A percentile compares a stretch with the other conserved stretches of the same genome.
These are phyloP conservation scores for Aspergillus affinis DNA, from an alignment of 495 filamentous ascomycete genomes.

Conservation along the genomic window DNA sequence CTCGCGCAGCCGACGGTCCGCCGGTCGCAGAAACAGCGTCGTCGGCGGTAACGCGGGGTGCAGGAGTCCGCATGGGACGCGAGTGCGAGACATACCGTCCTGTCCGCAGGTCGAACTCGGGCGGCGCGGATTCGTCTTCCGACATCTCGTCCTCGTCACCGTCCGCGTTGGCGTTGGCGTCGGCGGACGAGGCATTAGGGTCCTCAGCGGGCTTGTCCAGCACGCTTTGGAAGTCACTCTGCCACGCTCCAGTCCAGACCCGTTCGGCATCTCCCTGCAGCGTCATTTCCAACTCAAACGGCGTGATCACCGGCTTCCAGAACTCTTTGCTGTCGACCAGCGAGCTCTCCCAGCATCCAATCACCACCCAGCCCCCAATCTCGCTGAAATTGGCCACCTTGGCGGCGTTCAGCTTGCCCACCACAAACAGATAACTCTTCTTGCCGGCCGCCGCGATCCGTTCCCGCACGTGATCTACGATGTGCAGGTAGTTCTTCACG, in stretches of 20 bases:
- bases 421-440: constrained; percentile 94
- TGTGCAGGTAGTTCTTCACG: constrained; percentile 83
- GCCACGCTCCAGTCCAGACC: constrained; percentile 76
- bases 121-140: constrained; percentile 69
- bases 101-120: constrained; percentile 89
- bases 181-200: constrained; percentile 17
- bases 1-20: constrained; percentile 34
- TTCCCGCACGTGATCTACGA: constrained; percentile 67
- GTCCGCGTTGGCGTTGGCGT: constrained; percentile 26
- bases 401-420: constrained; percentile 92
- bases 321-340: constrained; percentile 83
- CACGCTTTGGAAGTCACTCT: constrained; percentile 67
- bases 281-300: constrained; percentile 81
- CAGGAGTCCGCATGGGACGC: constrained; percentile 67
- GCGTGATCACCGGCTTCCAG: constrained; percentile 84
- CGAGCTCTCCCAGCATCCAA: constrained; percentile 97
- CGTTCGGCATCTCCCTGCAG: constrained; percentile 67
- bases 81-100: constrained; percentile 81
- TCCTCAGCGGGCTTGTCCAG: constrained; percentile 35
- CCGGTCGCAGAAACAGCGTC: constrained; percentile 31
- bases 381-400: constrained; percentile 97
- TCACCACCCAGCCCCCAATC: constrained; percentile 93
- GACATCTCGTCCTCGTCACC: constrained; percentile 48
- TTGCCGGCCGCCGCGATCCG: constrained; percentile 76
- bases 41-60: constrained; percentile 34